phyloP scores from a whole-genome alignment of 2,329 filamentous ascomycete species.

The Fusarium praegraminearum region DNA sequence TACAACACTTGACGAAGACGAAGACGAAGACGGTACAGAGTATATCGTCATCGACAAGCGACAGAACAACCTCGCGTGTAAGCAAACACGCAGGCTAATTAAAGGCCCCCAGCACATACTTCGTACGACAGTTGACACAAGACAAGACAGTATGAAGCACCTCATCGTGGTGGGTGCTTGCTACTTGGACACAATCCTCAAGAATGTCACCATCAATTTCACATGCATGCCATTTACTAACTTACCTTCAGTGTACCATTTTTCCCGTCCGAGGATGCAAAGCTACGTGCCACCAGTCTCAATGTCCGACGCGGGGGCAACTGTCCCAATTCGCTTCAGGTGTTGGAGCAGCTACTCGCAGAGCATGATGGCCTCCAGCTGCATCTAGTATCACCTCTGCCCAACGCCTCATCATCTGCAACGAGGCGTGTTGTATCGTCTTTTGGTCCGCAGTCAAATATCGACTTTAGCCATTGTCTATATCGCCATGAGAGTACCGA shows the following conservation, averaged over 20 bases:
- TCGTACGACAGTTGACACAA: neutral
- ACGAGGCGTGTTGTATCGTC: constrained; percentile 65
- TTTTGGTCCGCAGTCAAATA: constrained; percentile 57
- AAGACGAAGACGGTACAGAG: neutral
- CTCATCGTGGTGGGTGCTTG: constrained; percentile 75
- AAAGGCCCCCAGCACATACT: neutral
- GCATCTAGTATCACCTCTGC: constrained; percentile 66
- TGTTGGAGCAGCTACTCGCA: constrained; percentile 72
- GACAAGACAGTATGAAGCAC: constrained; percentile 59
- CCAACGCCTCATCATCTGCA: constrained; percentile 63
- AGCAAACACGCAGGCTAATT: neutral
- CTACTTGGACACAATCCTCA: constrained; percentile 78
- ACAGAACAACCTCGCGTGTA: neutral
- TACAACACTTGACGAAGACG: neutral
- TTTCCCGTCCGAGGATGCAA: constrained; percentile 78
- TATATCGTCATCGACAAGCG: constrained; percentile 2
- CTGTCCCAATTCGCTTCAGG: constrained; percentile 77
- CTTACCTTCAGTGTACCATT: constrained; percentile 66
- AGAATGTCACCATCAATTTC: constrained; percentile 56
- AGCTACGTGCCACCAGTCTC: constrained; percentile 73
- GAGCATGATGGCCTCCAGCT: constrained; percentile 47
- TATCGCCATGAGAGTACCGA: constrained; percentile 66
- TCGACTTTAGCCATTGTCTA: constrained; percentile 68
- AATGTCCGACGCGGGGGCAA: constrained; percentile 76
- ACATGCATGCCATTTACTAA: constrained; percentile 20